Base-by-base conservation (phyloP, 2,329 filamentous ascomycete species). In the Colletotrichum agaves region DNA sequence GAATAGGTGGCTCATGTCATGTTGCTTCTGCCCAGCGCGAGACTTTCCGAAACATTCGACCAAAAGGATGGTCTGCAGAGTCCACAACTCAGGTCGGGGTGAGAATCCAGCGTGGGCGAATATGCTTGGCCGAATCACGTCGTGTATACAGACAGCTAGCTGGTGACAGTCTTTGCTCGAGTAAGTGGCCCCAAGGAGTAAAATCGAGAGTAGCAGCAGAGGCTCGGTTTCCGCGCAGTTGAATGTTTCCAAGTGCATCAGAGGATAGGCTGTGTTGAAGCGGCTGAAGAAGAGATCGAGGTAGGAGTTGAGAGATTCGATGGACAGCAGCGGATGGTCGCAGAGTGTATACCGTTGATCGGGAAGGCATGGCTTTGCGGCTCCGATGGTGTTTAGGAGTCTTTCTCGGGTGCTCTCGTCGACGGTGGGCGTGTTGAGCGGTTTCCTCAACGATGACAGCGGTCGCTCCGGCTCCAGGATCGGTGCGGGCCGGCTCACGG, bases 21-120 rank as follows among this genome's bases (percentile, higher is more conserved):
- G 86, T 71, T 90, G 87, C 55, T 87, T 87, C 69, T 88, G 87
- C 0, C 88, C 88, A 0, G 87, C 87, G 61, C 87, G 79, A 41
- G 85, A 88, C 73, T 90, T 90, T 3, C 88, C 88, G 62, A 90
- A 90, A 70, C 88, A 90, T 69, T 90, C 88, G 0, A 90, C 87
- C 0, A 90, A 76, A 8, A 90, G 75, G 37, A 90, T 88, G 0
- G 86, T 86, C 67, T 90, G 87, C 0, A 90, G 71, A 0, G 88
- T 83, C 88, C 87, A 90, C 0, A 90, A 77, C 21, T 87, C 82
- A 0, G 88, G 87, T n/a, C 84, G 82, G 0, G 87, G 79, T 1
- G 82, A 87, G 73, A 90, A 90, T 0, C 82, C 83, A 1, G 80
- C 77, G 72, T 88, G 85, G 11, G 83, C 83, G 60, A 90, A 85